These are phyloP conservation scores for Filobasidium uniguttulatum DNA, from an alignment of 1,284 basidiomycete genomes.

Conservation along the genomic window DNA sequence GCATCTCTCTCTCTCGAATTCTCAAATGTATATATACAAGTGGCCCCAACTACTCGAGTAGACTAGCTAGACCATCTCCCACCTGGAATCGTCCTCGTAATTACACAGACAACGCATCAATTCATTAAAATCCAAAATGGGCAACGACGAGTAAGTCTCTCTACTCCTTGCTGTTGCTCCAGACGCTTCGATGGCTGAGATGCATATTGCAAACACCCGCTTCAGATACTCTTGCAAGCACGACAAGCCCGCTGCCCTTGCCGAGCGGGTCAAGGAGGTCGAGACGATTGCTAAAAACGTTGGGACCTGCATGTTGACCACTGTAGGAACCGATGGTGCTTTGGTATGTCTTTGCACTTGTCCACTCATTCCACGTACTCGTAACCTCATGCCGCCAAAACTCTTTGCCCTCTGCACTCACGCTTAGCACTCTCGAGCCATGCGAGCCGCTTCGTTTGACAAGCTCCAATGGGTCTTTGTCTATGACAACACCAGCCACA, in stretches of 20 bases:
- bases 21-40: too few species aligned
- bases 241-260: constrained; percentile 10
- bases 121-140: too few species aligned
- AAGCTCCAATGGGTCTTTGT: constrained; percentile 12
- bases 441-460: constrained; percentile 11
- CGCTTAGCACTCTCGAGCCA: constrained; percentile 15
- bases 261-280: constrained; percentile 12
- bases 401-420: too few species aligned
- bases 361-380: too few species aligned
- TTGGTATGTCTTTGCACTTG: constrained; percentile 2
- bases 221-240: constrained; percentile 12
- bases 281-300: constrained; percentile 15
- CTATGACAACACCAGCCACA: constrained; percentile 54
- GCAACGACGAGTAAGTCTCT: constrained; percentile 11
- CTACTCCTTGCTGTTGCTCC: not conserved
- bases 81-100: too few species aligned
- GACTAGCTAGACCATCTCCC: too few species aligned
- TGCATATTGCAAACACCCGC: not conserved
- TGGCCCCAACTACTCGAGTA: too few species aligned
- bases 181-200: not conserved
- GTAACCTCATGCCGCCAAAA: too few species aligned
- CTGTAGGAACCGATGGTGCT: constrained; percentile 14
- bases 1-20: too few species aligned
- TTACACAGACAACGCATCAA: too few species aligned
- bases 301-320: constrained; percentile 16